These are phyloP conservation scores for Sporisorium graminicola DNA, from an alignment of 1,284 basidiomycete species.

Conservation along the genomic window DNA sequence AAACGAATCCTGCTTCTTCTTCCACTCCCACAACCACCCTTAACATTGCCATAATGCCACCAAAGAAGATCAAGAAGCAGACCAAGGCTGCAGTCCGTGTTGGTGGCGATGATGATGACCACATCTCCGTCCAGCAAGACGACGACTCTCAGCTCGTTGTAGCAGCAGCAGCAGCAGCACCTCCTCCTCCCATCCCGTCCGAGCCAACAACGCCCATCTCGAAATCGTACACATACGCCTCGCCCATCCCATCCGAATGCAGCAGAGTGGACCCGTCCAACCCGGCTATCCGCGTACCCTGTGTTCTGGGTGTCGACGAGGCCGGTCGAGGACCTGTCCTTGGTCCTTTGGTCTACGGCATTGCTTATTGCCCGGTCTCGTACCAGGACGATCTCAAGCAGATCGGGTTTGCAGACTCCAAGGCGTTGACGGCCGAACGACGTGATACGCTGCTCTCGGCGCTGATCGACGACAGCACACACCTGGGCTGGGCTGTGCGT, in stretches of 20 bases:
- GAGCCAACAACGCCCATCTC: conserved; percentile 31
- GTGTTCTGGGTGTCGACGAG: conserved; percentile 87
- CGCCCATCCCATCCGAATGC: conserved; percentile 38
- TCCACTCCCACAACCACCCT: neutral
- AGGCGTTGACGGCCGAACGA: conserved; percentile 80
- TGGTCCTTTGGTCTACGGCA: conserved; percentile 92
- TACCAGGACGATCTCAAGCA: conserved; percentile 80
- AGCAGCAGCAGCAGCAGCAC: conserved; percentile 1
- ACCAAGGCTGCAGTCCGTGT: neutral
- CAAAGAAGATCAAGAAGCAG: conserved; percentile 24
- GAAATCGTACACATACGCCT: conserved; percentile 47
- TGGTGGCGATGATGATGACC: conserved; percentile 14
- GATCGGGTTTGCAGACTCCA: conserved; percentile 96
- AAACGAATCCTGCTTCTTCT: too few relatives aligned
- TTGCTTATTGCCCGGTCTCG: conserved; percentile 87
- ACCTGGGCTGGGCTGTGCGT: conserved; percentile 81
- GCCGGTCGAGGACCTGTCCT: conserved; percentile 94
- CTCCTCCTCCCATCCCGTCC: conserved; percentile 46
- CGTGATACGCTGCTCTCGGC: conserved; percentile 67
- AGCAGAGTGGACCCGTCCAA: conserved; percentile 24
- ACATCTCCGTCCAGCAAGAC: conserved; percentile 9
- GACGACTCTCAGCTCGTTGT: neutral
- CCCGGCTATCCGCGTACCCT: conserved; percentile 47
- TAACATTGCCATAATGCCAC: conserved; percentile 13
- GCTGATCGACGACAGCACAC: conserved; percentile 51